These are phyloP conservation scores for Wilcoxina mikolae DNA, from an alignment of 495 filamentous ascomycete species.

Conservation along the genomic window DNA sequence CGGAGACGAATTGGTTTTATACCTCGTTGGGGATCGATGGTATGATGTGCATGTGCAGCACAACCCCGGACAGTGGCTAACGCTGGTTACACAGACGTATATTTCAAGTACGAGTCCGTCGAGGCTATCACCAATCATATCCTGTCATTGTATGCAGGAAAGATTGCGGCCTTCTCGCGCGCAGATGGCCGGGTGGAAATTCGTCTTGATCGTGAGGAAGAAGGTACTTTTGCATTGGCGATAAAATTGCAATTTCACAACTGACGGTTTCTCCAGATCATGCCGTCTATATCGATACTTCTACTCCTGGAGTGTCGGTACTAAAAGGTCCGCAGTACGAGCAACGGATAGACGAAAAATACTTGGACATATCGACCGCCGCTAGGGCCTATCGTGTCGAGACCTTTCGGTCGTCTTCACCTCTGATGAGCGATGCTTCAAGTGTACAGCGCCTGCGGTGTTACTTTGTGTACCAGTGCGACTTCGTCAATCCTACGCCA, in stretches of 20 bases:
- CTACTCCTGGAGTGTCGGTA: conserved; percentile 63
- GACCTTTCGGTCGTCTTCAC: conserved; percentile 72
- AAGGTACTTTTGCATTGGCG: conserved; percentile 18
- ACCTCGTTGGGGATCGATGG: conserved; percentile 83
- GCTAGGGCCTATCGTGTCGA: conserved; percentile 66
- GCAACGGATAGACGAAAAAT: conserved; percentile 86
- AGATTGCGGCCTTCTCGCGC: conserved; percentile 84
- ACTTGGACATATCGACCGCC: conserved; percentile 49
- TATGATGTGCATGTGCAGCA: conserved; percentile 7
- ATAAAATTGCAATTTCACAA: neutral
- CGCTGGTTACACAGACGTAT: conserved; percentile 49
- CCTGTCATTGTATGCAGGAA: conserved; percentile 90
- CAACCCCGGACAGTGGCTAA: neutral
- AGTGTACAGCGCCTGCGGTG: conserved; percentile 74
- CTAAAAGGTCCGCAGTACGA: conserved; percentile 75
- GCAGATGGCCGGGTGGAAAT: conserved; percentile 92
- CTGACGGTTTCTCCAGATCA: conserved; percentile 50
- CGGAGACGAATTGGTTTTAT: conserved; percentile 92
- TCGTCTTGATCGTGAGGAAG: conserved; percentile 71
- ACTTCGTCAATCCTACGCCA: conserved; percentile 63
- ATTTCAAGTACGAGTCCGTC: conserved; percentile 83
- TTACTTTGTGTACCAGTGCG: conserved; percentile 96
- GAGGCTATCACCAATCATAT: conserved; percentile 86
- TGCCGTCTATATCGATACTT: conserved; percentile 97
- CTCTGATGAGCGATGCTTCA: conserved; percentile 14